Conservation (phyloP, 495 filamentous ascomycete genomes). For the Pyronema domesticum region DNA sequence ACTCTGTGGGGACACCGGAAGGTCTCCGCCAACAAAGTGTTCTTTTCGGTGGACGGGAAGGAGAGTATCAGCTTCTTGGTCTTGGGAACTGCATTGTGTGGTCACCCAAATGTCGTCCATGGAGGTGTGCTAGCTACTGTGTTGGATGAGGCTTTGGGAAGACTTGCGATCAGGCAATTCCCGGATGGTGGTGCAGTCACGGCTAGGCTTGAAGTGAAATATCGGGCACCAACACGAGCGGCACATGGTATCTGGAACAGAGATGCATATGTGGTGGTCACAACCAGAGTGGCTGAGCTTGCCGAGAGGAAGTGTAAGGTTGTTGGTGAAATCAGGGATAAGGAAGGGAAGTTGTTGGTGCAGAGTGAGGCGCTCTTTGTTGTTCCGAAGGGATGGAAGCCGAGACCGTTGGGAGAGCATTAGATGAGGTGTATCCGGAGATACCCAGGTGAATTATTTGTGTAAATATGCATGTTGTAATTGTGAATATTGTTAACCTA, state of each 20-base stretch:
- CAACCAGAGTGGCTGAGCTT: background rate
- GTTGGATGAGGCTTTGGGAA: constrained; percentile 46
- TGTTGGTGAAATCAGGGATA: constrained; percentile 35
- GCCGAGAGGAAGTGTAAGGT: constrained; percentile 41
- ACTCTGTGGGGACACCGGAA: background rate
- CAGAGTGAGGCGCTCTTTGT: constrained; percentile 47
- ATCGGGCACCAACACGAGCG: constrained; percentile 32
- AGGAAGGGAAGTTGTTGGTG: constrained; percentile 36
- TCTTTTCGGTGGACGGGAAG: constrained; percentile 37
- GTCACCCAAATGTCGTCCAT: constrained; percentile 64
- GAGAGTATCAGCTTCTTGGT: constrained; percentile 39
- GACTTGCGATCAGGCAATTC: constrained; percentile 32
- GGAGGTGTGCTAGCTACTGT: constrained; percentile 56
- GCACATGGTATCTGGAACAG: background rate
- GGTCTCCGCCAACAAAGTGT: constrained; percentile 15
- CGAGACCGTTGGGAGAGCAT: constrained; percentile 14
- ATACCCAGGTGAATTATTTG: background rate
- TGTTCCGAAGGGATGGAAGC: constrained; percentile 36
- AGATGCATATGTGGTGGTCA: background rate
- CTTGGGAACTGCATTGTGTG: constrained; percentile 43
- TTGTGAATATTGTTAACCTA: too few species aligned
- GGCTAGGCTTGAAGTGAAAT: constrained; percentile 46
- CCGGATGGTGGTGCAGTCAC: constrained; percentile 37
- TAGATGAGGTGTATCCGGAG: background rate
- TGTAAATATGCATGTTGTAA: too few species aligned